Base-by-base conservation (phyloP, 2,329 filamentous ascomycete genomes). In the Tolypocladium ophioglossoides region DNA sequence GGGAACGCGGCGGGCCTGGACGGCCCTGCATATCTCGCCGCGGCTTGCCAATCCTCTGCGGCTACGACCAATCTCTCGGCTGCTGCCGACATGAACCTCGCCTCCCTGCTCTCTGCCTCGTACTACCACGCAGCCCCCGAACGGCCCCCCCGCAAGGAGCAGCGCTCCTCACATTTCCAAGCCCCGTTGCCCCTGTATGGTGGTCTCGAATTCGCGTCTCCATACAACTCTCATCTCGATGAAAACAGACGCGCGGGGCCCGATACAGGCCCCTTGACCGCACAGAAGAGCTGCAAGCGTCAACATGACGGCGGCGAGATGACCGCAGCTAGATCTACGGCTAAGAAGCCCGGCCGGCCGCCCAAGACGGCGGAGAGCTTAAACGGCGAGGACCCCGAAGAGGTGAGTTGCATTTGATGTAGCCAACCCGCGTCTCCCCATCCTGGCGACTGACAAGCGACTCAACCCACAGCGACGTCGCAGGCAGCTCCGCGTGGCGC, bases 401-500 rank as follows among this genome's bases (percentile, higher is more conserved):
- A 56, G 49, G 54, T 56, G 35, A 51, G 54, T 49, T 14, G 30
- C 30, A 22, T 14, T 35, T 24, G 38, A 8, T 40, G 20, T 7
- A 16, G 27, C 24, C 37, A 3, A 22, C 12, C 41, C 14, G 27
- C 32, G 24, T 12, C 4, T 50, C 34, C 8, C 10, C 2, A 27
- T 10, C 24, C 22, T 3, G 34, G 41, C 41, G 41, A 30, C 41
- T 46, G 6, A 46, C 24, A n/a, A 24, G 41, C 16, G 6, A 3
- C 18, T 50, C 20, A 20, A 44, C 20, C 12, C 46, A 22, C 22
- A 85, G 85, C 83, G 87, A 57, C 84, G 89, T 52, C 79, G 89
- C 54, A 89, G 87, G 8, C 89, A 94, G 66, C 91, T 94, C 57
- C 82, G 89, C 38, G 78, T 90, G 55, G 89, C 89, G 1, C 89